Base-by-base conservation (phyloP, 352 stramenopile species). In the Phytophthora uliginosa region DNA sequence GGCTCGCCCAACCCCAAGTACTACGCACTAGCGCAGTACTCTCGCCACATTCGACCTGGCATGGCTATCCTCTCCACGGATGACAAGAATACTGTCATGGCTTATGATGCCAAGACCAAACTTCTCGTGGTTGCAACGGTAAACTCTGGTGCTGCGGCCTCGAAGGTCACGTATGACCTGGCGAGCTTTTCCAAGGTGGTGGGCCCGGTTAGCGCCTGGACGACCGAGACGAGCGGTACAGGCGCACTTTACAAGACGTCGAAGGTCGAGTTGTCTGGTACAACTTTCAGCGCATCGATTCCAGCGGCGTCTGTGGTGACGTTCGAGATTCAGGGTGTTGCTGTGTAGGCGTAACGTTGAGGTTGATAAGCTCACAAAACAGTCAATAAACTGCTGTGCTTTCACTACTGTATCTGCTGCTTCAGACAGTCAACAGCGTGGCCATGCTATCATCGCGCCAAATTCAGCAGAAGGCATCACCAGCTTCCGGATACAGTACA, bases 41-140 rank as follows among this genome's bases (percentile, higher is more conserved):
- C 81, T 34, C 81, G 81, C 24, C 81, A 88, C 68, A 88, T 88
- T 61, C 78, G 76, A 13, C 68, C 79, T 4, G 78, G 81, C 12
- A 85, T 88, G 78, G 34, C 59, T 31, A 84, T 88, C 63, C 68
- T 84, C 42, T 50, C 56, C 10, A 81, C 62, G 45, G 52, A 66
- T 58, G 73, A 68, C 28, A 65, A 70, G 59, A 85, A 81, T 51
- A 85, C 77, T 2, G 78, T 85, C 3, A 80, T 82, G 8, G 75
- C 81, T 7, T 71, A 83, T 50, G 78, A 84, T 22, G 38, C 58
- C 17, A 34, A 18, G 24, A 40, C 40, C 40, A 63, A 63, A 17
- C 58, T 63, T 34, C 58, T 63, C 33, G 58, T 63, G 17, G 24
- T 88, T 7, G 78, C 76, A 7, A 79, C 73, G 0, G 73, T 88